Evolutionary conservation across 192 early-diverging fungal species (phyloP).

Genomic region (Chytriomyces sp.): DNA sequence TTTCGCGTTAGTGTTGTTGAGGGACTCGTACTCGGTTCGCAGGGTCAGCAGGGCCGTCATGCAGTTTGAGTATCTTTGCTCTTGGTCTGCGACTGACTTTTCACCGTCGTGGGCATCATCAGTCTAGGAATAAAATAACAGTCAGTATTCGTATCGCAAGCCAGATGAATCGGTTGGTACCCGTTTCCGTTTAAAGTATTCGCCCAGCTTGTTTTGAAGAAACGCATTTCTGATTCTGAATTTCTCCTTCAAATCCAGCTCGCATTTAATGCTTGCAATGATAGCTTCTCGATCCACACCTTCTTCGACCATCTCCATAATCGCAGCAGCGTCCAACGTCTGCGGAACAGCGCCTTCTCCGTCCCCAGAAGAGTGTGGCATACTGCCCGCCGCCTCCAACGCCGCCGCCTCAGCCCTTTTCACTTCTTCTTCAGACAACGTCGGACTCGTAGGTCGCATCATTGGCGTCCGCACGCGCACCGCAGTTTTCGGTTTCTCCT

Average conservation of each 20-base stretch:
- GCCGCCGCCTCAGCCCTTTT: constrained; percentile 15
- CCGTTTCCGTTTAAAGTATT: constrained; percentile 62
- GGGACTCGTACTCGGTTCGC: constrained; percentile 40
- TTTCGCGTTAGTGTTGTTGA: constrained; percentile 47
- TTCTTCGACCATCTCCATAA: constrained; percentile 23
- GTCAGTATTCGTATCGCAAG: not conserved
- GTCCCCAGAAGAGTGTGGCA: not conserved
- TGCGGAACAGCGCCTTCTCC: not conserved
- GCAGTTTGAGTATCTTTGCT: constrained; percentile 55
- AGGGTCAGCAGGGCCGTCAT: constrained; percentile 49
- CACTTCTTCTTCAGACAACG: constrained; percentile 10
- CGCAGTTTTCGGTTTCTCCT: not conserved
- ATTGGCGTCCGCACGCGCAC: constrained; percentile 34
- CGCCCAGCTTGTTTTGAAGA: constrained; percentile 61
- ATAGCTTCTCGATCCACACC: constrained; percentile 52
- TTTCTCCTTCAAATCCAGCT: constrained; percentile 56
- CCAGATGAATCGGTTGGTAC: constrained; percentile 28
- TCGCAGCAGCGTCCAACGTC: constrained; percentile 2
- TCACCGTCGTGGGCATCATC: constrained; percentile 60
- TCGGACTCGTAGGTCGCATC: constrained; percentile 37
- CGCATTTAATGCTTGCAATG: constrained; percentile 43
- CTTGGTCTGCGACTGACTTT: constrained; percentile 58
- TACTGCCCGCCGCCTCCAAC: not conserved
- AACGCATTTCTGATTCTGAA: constrained; percentile 42
- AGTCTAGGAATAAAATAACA: constrained; percentile 41